Percentiles rank a stretch among this genome's conserved stretches.
Evolutionary conservation across 345 rosid species (phyloP).

Genomic region (Mallotus nudiflorus): DNA sequence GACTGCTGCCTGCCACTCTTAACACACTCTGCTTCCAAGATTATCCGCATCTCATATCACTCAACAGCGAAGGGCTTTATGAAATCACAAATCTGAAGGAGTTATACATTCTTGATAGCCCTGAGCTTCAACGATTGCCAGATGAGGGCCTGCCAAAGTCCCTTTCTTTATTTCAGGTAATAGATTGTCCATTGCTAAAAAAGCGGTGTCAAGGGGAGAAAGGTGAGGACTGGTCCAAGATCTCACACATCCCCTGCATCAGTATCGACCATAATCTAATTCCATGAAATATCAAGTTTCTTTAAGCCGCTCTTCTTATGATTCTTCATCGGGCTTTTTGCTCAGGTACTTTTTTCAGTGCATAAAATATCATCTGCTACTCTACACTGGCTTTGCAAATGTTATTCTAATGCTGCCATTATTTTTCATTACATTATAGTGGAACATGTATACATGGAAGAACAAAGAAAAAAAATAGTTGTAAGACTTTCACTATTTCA

Average conservation of each 20-base stretch:
- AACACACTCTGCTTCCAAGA: not conserved
- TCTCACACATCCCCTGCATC: constrained; percentile 5
- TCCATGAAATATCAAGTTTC: too few relatives aligned
- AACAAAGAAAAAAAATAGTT: too few relatives aligned
- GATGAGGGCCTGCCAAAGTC: not conserved
- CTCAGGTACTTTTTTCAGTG: too few relatives aligned
- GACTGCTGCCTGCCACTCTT: constrained; percentile 7
- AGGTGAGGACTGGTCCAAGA: not conserved
- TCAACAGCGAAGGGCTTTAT: not conserved
- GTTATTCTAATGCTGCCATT: too few relatives aligned
- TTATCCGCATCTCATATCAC: not conserved
- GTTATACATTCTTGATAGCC: not conserved
- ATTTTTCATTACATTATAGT: too few relatives aligned
- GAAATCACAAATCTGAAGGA: not conserved
- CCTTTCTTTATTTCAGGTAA: not conserved
- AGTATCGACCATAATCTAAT: not conserved
- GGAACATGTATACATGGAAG: too few relatives aligned
- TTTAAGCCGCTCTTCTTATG: too few relatives aligned
- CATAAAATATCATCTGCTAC: too few relatives aligned
- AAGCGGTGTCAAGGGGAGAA: not conserved
- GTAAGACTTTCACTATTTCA: too few relatives aligned
- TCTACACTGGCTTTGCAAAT: too few relatives aligned
- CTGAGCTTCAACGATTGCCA: not conserved
- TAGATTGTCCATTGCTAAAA: not conserved
- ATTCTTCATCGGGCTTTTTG: too few relatives aligned